Evolutionary conservation across 2,329 filamentous ascomycete genomes (phyloP).

Genomic region (Peltaster fructicola): DNA sequence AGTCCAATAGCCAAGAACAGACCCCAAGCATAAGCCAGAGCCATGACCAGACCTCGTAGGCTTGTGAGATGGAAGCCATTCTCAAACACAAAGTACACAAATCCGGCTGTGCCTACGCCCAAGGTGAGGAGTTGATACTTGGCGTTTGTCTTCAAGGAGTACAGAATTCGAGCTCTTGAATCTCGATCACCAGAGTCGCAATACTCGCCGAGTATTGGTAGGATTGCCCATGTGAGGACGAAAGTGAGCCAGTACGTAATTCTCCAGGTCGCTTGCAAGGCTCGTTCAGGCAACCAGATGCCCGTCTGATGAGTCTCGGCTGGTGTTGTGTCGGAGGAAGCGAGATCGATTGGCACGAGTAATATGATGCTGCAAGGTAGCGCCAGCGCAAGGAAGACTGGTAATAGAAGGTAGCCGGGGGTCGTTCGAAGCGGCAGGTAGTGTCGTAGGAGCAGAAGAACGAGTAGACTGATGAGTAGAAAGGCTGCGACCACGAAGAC

Average conservation of each 20-base stretch:
- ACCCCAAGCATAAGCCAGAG: conserved; percentile 86
- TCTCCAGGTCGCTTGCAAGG: conserved; percentile 77
- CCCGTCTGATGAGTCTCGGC: conserved; percentile 40
- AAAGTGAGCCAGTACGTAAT: conserved; percentile 98
- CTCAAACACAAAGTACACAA: conserved; percentile 68
- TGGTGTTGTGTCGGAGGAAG: conserved; percentile 44
- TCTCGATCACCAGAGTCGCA: conserved; percentile 87
- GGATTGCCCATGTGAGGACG: conserved; percentile 83
- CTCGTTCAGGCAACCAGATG: conserved; percentile 67
- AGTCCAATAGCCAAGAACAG: conserved; percentile 83
- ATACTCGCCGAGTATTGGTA: conserved; percentile 87
- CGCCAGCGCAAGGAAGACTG: conserved; percentile 90
- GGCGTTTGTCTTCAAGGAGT: conserved; percentile 73
- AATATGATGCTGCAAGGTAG: conserved; percentile 82
- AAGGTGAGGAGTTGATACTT: conserved; percentile 75
- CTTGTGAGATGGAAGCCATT: conserved; percentile 56
- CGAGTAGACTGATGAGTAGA: conserved; percentile 53
- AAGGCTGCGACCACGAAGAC: conserved; percentile 61
- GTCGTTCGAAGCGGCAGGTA: conserved; percentile 84
- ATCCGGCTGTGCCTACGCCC: conserved; percentile 48
- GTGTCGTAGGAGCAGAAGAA: conserved; percentile 70
- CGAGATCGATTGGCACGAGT: conserved; percentile 87
- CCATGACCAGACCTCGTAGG: conserved; percentile 77
- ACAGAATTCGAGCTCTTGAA: conserved; percentile 59
- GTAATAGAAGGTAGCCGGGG: conserved; percentile 73